phyloP scores from a whole-genome alignment of 2,329 filamentous ascomycete species.

The Moelleriella libera region DNA sequence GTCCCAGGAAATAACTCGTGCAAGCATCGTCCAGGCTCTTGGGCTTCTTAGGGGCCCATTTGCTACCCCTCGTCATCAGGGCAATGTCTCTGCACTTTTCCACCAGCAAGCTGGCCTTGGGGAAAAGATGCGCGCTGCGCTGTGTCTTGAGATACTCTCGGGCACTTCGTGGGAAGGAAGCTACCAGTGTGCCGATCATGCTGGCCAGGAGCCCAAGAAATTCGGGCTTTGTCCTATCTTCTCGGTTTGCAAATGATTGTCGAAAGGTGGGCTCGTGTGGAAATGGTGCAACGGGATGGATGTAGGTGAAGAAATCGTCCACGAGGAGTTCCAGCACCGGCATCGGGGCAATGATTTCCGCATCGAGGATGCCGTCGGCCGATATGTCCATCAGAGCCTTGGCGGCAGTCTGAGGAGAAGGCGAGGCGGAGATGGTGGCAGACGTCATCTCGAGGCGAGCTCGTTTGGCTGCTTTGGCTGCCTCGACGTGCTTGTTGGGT shows the following conservation, averaged over 20 bases:
- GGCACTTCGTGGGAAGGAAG: constrained; percentile 61
- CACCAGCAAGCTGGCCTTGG: constrained; percentile 54
- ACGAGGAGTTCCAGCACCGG: constrained; percentile 54
- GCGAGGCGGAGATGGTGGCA: constrained; percentile 12
- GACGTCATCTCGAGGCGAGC: constrained; percentile 23
- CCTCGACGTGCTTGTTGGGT: constrained; percentile 44
- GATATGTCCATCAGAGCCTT: constrained; percentile 34
- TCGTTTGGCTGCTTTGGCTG: constrained; percentile 37
- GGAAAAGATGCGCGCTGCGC: constrained; percentile 49
- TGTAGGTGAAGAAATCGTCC: constrained; percentile 74
- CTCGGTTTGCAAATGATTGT: constrained; percentile 49
- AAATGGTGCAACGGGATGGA: constrained; percentile 64
- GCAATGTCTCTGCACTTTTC: constrained; percentile 59
- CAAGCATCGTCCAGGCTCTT: constrained; percentile 42
- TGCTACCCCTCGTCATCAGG: constrained; percentile 48
- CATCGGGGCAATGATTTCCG: constrained; percentile 59
- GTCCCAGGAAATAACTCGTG: constrained; percentile 62
- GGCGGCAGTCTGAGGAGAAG: constrained; percentile 31
- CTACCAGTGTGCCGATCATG: constrained; percentile 61
- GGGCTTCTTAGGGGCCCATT: constrained; percentile 30
- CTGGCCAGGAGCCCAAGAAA: constrained; percentile 60
- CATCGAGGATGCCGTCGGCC: constrained; percentile 30
- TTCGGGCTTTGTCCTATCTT: constrained; percentile 50
- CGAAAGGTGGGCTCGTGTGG: constrained; percentile 69
- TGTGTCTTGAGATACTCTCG: constrained; percentile 54